Percentiles rank a stretch among this genome's conserved stretches.
phyloP scores from a whole-genome alignment of 202 grass and related monocot genomes.

The Schoenoplectus tabernaemontani region DNA sequence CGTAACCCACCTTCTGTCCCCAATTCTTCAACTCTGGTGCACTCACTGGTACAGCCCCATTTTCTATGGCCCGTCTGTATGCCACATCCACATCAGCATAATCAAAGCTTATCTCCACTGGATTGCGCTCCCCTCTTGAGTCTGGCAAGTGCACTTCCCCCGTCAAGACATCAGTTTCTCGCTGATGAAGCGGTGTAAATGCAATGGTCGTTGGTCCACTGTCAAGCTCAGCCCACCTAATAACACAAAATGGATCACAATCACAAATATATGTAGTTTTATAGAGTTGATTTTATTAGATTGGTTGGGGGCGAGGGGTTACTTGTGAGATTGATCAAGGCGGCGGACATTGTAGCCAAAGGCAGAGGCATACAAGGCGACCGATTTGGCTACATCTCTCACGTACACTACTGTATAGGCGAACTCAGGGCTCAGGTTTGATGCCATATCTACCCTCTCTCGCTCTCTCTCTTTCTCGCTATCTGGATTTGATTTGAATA shows the following conservation, averaged over 20 bases:
- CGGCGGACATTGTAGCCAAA: constrained; percentile 71
- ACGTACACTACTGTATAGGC: constrained; percentile 64
- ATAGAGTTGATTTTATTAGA: background rate
- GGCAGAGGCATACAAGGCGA: constrained; percentile 45
- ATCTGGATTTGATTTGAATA: background rate
- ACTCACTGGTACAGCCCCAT: constrained; percentile 30
- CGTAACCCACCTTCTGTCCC: constrained; percentile 81
- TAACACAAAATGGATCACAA: background rate
- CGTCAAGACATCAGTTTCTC: constrained; percentile 51
- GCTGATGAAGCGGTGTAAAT: constrained; percentile 73
- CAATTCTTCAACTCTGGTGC: constrained; percentile 32
- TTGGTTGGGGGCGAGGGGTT: background rate
- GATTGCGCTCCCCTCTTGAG: background rate
- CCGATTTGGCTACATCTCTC: constrained; percentile 44
- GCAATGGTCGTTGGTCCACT: constrained; percentile 71
- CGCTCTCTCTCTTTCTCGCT: background rate
- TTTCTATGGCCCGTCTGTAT: constrained; percentile 16
- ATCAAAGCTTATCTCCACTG: background rate
- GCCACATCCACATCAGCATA: background rate
- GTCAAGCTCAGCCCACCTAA: constrained; percentile 72
- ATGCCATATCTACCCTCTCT: background rate
- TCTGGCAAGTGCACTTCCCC: constrained; percentile 29
- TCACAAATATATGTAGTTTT: background rate
- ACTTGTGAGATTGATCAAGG: constrained; percentile 47
- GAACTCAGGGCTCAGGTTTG: constrained; percentile 21